Conservation (phyloP, 176 grass and related monocot species). For the Raddia distichophylla region DNA sequence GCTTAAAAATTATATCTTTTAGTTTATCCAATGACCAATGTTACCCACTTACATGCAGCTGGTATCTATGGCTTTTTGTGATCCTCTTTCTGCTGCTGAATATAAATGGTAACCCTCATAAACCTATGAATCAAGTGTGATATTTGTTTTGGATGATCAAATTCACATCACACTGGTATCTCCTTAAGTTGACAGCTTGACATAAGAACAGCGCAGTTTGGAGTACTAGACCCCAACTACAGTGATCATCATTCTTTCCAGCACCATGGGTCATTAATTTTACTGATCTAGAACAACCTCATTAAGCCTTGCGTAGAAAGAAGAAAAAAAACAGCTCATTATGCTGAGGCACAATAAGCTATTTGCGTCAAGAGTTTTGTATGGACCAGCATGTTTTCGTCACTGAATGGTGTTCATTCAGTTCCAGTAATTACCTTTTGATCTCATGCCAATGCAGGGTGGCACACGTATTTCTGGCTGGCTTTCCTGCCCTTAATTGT, state of each 20-base stretch:
- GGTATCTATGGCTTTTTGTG: constrained; percentile 76
- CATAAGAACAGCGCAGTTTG: background rate
- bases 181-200: background rate
- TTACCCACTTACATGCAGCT: constrained; percentile 43
- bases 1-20: background rate
- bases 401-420: background rate
- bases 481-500: constrained; percentile 77
- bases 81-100: constrained; percentile 70
- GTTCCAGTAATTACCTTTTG: background rate
- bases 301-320: too few relatives aligned
- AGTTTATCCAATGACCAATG: constrained; percentile 17
- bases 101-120: constrained; percentile 58
- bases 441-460: constrained; percentile 59
- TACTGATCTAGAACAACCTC: background rate
- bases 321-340: background rate
- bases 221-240: background rate
- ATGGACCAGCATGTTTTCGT: constrained; percentile 8
- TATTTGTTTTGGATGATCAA: background rate
- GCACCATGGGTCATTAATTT: background rate
- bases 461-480: constrained; percentile 80
- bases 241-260: background rate
- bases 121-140: constrained; percentile 2
- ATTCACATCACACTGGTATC: background rate
- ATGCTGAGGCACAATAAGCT: background rate
- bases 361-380: background rate